phyloP scores from a whole-genome alignment of 2,329 filamentous ascomycete species.

The Colletotrichum lupini region DNA sequence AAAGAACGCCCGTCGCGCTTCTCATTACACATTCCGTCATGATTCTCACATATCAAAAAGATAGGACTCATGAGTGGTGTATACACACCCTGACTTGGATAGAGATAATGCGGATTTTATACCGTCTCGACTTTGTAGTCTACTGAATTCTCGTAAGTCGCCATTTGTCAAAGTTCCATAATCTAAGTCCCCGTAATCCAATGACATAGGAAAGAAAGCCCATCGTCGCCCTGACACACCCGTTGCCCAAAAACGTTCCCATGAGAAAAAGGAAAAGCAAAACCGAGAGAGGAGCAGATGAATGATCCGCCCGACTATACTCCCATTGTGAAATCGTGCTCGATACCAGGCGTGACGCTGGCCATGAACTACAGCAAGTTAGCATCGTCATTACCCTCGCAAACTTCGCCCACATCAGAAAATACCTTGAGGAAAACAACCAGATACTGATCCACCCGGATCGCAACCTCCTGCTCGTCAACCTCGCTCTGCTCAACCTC shows the following conservation, averaged over 20 bases:
- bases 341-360: slow-evolving; percentile 94
- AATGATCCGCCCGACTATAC: slow-evolving; percentile 62
- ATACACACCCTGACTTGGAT: no score
- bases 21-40: no score
- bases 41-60: no score
- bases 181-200: slow-evolving; percentile 28
- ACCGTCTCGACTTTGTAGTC: slow-evolving; percentile 25
- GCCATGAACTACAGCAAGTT: slow-evolving; percentile 72
- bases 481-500: slow-evolving; percentile 69
- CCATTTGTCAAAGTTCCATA: slow-evolving; percentile 2
- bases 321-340: slow-evolving; percentile 98
- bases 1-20: no score
- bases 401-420: neutral
- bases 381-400: slow-evolving; percentile 32
- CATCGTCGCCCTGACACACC: neutral
- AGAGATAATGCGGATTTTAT: neutral
- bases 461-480: slow-evolving; percentile 80
- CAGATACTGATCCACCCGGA: slow-evolving; percentile 88
- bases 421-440: slow-evolving; percentile 86
- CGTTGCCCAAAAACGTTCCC: neutral
- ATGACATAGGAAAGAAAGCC: neutral
- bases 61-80: no score
- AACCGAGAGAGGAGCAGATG: neutral
- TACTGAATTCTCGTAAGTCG: slow-evolving; percentile 19
- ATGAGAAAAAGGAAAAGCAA: neutral